Base-by-base conservation (phyloP, 257 asterid genomes). In the Handroanthus guayacan region DNA sequence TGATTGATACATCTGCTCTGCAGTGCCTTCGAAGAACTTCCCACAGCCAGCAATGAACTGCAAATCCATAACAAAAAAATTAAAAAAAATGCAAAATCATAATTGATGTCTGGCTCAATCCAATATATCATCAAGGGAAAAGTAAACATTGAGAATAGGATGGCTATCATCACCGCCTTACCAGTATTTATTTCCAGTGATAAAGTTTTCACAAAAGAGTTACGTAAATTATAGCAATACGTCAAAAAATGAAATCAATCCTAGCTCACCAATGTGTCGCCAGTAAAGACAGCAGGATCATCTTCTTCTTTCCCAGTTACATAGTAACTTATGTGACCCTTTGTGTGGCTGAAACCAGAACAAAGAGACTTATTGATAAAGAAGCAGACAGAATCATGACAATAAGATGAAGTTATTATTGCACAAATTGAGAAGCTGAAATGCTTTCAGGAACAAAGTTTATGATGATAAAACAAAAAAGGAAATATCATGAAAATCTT, bases 21-120 rank as follows among this genome's bases (percentile, higher is more conserved):
- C 96, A 75, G 94, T 95, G 87, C 99, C 98, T 83, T 95, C 97
- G 47, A 90, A 92, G 77, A 95, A 90, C 89, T 85, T 95, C 10
- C 99, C 99, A 75, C 99, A 95, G 47, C 98, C 99, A 84, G 91
- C 98, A 74, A 95, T 41, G 62, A 95, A 95, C 99, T 90, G 79
- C 65, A 76, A 13, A 78, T 62, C 62, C 71, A 64, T 51, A 62
- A 75, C 67, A 72, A 60, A 51, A 17, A 38, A 25, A 25, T 25
- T 25, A 25, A 45, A 52, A 62, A 43, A 25, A 47, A 60, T 62
- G 10, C 52, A 52, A 43, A 71, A 60, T 64, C 50, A 52, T 31
- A n/a, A 67, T 63, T 39, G 25, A 38, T 38, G 9, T 48, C 41
- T 75, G 18, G 50, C 72, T 18, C 31, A 74, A 68, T 14, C 72